These are phyloP conservation scores for Termitomyces sp. DNA, from an alignment of 768 basidiomycete genomes.

Conservation along the genomic window DNA sequence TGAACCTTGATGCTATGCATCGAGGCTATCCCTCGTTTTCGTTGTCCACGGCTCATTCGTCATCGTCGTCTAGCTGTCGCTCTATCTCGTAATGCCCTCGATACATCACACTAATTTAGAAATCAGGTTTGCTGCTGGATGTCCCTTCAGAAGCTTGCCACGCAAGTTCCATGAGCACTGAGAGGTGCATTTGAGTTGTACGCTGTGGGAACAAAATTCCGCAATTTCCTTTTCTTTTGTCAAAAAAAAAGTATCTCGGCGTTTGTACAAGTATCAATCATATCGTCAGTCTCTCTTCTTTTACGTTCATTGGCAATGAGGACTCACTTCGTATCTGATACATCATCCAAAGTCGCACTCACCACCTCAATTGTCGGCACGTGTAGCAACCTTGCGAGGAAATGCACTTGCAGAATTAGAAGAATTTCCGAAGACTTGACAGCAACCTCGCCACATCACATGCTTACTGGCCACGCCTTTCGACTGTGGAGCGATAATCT, in stretches of 20 bases:
- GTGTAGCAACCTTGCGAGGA: neutral
- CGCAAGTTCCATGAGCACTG: neutral
- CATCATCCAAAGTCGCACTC: neutral
- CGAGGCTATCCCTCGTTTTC: neutral
- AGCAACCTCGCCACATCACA: constrained; percentile 7
- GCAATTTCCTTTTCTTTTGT: neutral
- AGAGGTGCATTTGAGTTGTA: neutral
- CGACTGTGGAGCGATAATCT: neutral
- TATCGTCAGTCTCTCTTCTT: neutral
- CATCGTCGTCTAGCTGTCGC: constrained; percentile 1
- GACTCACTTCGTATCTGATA: neutral
- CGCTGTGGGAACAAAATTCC: neutral
- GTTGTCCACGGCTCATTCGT: neutral
- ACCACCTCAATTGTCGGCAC: neutral
- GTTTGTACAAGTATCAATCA: neutral
- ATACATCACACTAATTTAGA: constrained; percentile 5
- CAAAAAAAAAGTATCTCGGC: neutral
- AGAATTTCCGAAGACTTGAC: neutral
- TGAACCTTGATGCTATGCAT: neutral
- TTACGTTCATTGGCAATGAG: neutral
- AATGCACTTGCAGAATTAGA: neutral
- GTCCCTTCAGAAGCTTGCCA: neutral
- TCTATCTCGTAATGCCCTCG: neutral
- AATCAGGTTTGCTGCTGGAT: neutral
- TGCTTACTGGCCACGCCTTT: constrained; percentile 2